Evolutionary conservation across 2,329 filamentous ascomycete genomes (phyloP), one percentile per base, ranked within the genome.

Genomic region (Pseudodiploospora longispora): DNA sequence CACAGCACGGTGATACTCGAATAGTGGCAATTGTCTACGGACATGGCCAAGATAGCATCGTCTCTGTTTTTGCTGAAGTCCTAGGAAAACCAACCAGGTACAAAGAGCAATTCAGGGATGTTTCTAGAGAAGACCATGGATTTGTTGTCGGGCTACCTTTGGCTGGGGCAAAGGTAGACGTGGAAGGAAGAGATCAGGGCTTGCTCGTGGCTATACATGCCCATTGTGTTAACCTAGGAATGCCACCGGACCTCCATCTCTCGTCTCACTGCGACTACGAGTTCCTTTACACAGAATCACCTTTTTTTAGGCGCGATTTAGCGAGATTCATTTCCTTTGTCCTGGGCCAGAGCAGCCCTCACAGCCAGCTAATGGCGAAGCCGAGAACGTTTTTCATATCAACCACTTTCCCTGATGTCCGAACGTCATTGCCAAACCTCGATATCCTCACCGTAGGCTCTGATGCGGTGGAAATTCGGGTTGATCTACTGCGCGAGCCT

Each of bases 401-500:
- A 4, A 93, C 87, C 1, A 94, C 88, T 0, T 94, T 94, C 52
- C 85, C 87, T 0, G 87, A 95, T 59, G 85, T 95, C 6, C 83
- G 83, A 49, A 83, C 85, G 4, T 87, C 87, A 6, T 69, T 94
- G 38, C 85, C 87, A 1, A 93, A 94, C 57, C 74, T 95, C 47
- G 87, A 93, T 61, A 93, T 94, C 42, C 67, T 94, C 37, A 93
- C 87, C 1, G 87, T 94, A 4, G 88, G 88, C 33, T 83, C 87
- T 10, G 87, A 95, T 63, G 86, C 86, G 1, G 83, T 94, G 36
- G 88, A 95, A 61, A 77, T 94, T 42, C 79, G 88, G 27, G 87
- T 93, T 7, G 88, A 95, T 61, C 69, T 95, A 29, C 70, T 94
- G 12, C 79, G 83, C 55, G 87, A 93, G 54, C 80, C 84, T 4